phyloP scores from a whole-genome alignment of 352 stramenopile species.

The Phytopythium litorale region DNA sequence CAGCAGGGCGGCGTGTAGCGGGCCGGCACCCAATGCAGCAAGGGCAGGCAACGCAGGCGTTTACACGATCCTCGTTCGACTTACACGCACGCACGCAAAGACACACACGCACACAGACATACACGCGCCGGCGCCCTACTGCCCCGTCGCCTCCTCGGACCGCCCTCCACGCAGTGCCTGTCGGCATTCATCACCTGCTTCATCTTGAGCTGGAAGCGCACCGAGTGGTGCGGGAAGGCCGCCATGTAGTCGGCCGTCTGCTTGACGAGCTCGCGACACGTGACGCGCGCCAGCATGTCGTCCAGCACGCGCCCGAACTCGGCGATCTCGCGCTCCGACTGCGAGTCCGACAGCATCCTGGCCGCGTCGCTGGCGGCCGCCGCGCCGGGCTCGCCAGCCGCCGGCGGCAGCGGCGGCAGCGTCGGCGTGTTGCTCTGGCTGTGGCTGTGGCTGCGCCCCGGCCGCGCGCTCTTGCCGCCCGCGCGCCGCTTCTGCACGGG shows the following conservation, averaged over 20 bases:
- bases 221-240: constrained; percentile 60
- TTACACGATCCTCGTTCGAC: not conserved
- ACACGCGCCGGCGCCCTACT: not conserved
- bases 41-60: not conserved
- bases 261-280: constrained; percentile 66
- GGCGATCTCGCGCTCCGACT: constrained; percentile 71
- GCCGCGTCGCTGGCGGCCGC: constrained; percentile 8
- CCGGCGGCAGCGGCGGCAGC: not conserved
- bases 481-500: constrained; percentile 10
- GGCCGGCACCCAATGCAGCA: not conserved
- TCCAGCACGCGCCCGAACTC: constrained; percentile 70
- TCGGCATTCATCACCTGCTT: constrained; percentile 56
- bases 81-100: not conserved
- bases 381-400: not conserved
- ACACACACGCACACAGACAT: not conserved
- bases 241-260: constrained; percentile 75
- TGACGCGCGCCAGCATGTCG: constrained; percentile 65
- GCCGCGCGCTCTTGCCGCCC: not conserved
- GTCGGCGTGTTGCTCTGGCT: constrained; percentile 13
- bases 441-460: not conserved
- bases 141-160: not conserved
- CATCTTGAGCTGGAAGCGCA: constrained; percentile 86
- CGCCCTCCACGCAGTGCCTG: not conserved
- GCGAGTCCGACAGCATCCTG: constrained; percentile 54
- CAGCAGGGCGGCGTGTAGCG: not conserved